phyloP scores from a whole-genome alignment of 2,329 filamentous ascomycete species.

The Corynespora cassiicola region DNA sequence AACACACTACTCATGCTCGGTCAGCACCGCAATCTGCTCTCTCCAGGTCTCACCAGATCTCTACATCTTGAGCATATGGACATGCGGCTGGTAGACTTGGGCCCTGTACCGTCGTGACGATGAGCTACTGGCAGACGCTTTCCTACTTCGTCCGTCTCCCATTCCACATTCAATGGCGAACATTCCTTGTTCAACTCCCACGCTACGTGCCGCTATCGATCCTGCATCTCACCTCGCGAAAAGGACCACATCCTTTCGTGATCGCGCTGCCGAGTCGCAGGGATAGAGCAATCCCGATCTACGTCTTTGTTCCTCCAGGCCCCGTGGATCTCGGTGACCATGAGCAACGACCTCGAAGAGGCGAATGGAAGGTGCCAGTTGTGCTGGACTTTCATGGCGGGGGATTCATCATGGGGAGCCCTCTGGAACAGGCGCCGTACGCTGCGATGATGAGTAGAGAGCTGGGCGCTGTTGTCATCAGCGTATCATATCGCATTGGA shows the following conservation, averaged over 20 bases:
- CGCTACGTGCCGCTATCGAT: conserved; percentile 45
- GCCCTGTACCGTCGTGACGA: conserved; percentile 20
- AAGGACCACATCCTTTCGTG: conserved; percentile 51
- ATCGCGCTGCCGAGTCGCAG: conserved; percentile 49
- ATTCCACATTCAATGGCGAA: conserved; percentile 45
- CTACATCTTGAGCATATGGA: too few relatives aligned
- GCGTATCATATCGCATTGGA: conserved; percentile 57
- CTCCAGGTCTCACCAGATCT: too few relatives aligned
- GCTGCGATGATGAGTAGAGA: conserved; percentile 54
- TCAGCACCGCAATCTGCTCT: too few relatives aligned
- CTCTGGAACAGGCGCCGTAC: conserved; percentile 55
- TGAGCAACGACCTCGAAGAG: too few relatives aligned
- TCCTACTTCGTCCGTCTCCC: conserved; percentile 46
- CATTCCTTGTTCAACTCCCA: conserved; percentile 44
- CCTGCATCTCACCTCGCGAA: conserved; percentile 46
- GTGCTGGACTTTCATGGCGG: conserved; percentile 53
- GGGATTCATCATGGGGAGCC: conserved; percentile 52
- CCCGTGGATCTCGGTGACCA: conserved; percentile 35
- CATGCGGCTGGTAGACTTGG: too few relatives aligned
- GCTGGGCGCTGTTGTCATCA: conserved; percentile 51
- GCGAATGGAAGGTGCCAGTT: conserved; percentile 46
- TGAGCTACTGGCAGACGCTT: conserved; percentile 39
- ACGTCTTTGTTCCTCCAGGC: conserved; percentile 49
- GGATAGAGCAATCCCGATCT: conserved; percentile 46
- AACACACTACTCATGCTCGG: too few relatives aligned